A percentile compares a stretch with the other conserved stretches of the same genome.
Conservation (phyloP, 371 early-diverging fungal species). For the Rhizopus delemar region DNA sequence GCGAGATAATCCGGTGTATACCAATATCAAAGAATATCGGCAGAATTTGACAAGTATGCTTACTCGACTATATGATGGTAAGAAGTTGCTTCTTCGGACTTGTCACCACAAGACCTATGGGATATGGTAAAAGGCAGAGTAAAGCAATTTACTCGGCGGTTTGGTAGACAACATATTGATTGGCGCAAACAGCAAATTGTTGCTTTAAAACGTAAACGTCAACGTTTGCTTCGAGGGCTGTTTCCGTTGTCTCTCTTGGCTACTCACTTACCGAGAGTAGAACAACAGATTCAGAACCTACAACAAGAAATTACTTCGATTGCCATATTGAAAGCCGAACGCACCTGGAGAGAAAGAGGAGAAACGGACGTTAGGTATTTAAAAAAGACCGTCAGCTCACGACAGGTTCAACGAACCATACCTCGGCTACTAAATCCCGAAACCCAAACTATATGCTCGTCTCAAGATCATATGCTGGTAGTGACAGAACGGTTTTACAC, state of each 20-base stretch:
- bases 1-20: slow-evolving; percentile 4
- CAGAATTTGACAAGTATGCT: neutral
- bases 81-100: neutral
- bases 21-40: neutral
- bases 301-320: neutral
- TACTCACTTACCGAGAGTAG: neutral
- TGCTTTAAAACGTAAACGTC: slow-evolving; percentile 3
- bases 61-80: too few species aligned
- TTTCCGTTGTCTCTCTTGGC: neutral
- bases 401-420: neutral
- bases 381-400: neutral
- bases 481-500: slow-evolving; percentile 4
- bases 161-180: neutral
- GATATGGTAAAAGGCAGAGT: neutral
- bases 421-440: neutral
- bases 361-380: slow-evolving; percentile 5
- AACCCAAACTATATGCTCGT: neutral
- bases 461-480: neutral
- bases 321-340: neutral
- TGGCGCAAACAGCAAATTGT: neutral
- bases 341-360: slow-evolving; percentile 4
- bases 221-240: neutral
- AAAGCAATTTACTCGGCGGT: neutral
- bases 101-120: neutral
- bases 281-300: neutral